Base-by-base conservation (phyloP, 805 yeast species). In the Sugiyamaella marilandica region DNA sequence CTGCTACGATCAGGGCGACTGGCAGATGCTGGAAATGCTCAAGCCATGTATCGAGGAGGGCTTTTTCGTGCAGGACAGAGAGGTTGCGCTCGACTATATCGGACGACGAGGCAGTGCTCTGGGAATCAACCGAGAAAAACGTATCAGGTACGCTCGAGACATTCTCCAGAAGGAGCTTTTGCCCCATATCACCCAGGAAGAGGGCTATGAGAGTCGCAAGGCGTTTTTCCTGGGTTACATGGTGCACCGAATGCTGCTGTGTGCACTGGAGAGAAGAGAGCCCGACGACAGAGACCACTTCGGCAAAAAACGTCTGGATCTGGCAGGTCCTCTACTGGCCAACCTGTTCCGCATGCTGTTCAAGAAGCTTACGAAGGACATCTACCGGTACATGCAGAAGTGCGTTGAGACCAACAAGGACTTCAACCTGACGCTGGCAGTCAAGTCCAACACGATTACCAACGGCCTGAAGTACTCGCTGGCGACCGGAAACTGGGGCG, bases 401-500 rank as follows among this genome's bases (percentile, higher is more conserved):
- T 94, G 99, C 69, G 97, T 94, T 54, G 99, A 94, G 74, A 90
- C 94, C 63, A 95, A 95, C 70, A 89, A 89, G 71, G 99, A 92
- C 70, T 94, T 94, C 78, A 92, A 92, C 69, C 80, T 94, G 74
- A 90, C 95, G 50, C 80, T 94, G 65, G 99, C 99, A 37, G 97
- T 94, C 61, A 92, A 94, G 74, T 89, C 97, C 14, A 91, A 91
- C 62, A 94, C 98, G 2, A 89, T 94, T 63, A 94, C 99, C 36
- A 92, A 95, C 56, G 99, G 99, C 69, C 80, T 94, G 72, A 87
- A 95, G 69, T 94, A 94, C 73, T 94, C 99, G 37, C 78, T 94
- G 66, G 99, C 99, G 51, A 94, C 99, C 13, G 99, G 99, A 78
- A 94, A 94, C 75, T 94, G 99, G 99, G 99, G 99, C 76, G 99